Evolutionary conservation across 371 early-diverging fungal species (phyloP).

Genomic region (Rhizomucor pusillus): DNA sequence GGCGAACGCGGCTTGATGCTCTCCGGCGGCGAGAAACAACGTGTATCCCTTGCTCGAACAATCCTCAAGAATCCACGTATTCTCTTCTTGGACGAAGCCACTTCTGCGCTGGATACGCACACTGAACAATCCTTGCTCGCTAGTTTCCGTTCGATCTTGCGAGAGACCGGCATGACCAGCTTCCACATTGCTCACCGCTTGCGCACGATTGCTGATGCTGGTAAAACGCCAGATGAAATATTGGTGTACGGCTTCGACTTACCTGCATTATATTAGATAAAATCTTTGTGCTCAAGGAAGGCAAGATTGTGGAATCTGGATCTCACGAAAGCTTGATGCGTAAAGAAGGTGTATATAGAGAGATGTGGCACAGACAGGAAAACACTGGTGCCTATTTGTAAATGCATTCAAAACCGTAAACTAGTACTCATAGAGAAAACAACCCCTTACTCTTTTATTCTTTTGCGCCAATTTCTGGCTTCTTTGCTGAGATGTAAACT

Average conservation of each 20-base stretch:
- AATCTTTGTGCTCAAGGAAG: conserved; percentile 75
- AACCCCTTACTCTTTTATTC: too few relatives aligned
- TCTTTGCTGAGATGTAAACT: too few relatives aligned
- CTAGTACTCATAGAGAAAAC: too few relatives aligned
- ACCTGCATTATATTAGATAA: conserved; percentile 38
- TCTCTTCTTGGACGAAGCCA: conserved; percentile 78
- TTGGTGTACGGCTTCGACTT: not conserved
- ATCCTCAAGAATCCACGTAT: conserved; percentile 78
- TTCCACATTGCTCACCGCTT: conserved; percentile 81
- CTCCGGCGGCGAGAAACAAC: conserved; percentile 95
- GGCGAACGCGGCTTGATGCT: conserved; percentile 93
- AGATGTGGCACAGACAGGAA: conserved; percentile 87
- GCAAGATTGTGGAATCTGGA: conserved; percentile 65
- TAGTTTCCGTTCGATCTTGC: conserved; percentile 71
- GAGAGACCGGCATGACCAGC: conserved; percentile 63
- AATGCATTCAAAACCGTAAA: not conserved
- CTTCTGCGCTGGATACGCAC: conserved; percentile 62
- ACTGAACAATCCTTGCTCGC: conserved; percentile 85
- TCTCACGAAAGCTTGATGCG: conserved; percentile 66
- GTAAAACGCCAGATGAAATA: conserved; percentile 21
- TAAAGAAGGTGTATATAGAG: conserved; percentile 67
- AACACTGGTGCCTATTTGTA: conserved; percentile 20
- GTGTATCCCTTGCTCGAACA: conserved; percentile 87
- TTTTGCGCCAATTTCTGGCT: too few relatives aligned
- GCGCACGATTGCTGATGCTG: conserved; percentile 77